Evolutionary conservation across 75 land plant genomes (phyloP).

Genomic region (Sequoiadendron giganteum): DNA sequence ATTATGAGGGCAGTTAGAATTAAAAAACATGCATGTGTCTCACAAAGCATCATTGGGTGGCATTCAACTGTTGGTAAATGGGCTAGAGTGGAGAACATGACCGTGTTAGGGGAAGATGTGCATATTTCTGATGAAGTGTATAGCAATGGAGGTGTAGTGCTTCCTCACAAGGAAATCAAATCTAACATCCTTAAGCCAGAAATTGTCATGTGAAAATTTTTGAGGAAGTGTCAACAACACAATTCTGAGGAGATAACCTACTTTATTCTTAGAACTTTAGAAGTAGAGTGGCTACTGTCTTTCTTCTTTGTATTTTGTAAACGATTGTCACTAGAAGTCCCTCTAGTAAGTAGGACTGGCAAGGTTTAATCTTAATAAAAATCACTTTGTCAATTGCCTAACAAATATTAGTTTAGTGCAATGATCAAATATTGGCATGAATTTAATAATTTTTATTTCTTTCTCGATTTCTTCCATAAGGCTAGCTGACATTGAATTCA

Average conservation of each 20-base stretch:
- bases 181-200: constrained; percentile 43
- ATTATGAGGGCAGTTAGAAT: constrained; percentile 49
- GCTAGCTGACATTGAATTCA: background rate
- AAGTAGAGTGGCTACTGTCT: background rate
- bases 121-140: constrained; percentile 42
- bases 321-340: background rate
- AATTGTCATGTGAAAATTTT: constrained; percentile 31
- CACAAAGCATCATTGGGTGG: constrained; percentile 46
- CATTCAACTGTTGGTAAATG: constrained; percentile 47
- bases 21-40: constrained; percentile 50
- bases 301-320: background rate
- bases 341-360: background rate
- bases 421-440: background rate
- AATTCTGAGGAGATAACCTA: background rate
- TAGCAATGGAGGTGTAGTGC: constrained; percentile 50
- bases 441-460: background rate
- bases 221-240: background rate
- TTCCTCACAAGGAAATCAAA: constrained; percentile 51
- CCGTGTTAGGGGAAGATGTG: constrained; percentile 45
- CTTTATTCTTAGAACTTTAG: background rate
- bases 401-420: background rate
- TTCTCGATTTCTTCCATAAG: background rate
- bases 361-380: background rate
- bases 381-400: background rate
- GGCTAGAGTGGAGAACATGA: constrained; percentile 53